Percentiles rank a stretch among this genome's conserved stretches.
These are phyloP conservation scores for Chrysosporium keratinophilum DNA, from an alignment of 2,329 filamentous ascomycete genomes.

Conservation along the genomic window DNA sequence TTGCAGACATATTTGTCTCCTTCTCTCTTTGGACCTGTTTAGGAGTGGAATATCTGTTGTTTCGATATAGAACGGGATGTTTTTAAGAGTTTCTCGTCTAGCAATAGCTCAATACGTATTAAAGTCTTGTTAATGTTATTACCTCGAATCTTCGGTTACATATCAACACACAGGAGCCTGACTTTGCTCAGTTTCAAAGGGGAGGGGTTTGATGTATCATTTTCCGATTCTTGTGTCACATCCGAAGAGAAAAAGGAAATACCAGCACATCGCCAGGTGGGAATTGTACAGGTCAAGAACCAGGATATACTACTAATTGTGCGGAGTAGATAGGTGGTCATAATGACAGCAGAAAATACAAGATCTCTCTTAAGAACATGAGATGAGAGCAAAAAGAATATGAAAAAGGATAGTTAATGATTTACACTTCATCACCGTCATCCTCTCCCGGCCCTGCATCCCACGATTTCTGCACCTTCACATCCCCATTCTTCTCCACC, in stretches of 20 bases:
- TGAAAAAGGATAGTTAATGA: neutral
- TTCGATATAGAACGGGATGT: neutral
- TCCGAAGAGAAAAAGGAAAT: too few species aligned
- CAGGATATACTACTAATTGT: too few species aligned
- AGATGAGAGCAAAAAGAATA: neutral
- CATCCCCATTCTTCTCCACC: neutral
- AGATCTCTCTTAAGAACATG: too few species aligned
- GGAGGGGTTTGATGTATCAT: neutral
- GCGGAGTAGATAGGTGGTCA: neutral
- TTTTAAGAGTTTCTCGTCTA: neutral
- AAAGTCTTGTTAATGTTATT: neutral
- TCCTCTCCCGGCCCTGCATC: conserved; percentile 29
- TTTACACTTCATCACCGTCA: conserved; percentile 3
- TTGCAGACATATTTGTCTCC: neutral
- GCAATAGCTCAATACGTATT: neutral
- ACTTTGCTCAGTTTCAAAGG: neutral
- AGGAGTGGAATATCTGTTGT: neutral
- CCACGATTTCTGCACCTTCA: conserved; percentile 30
- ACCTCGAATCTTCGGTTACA: neutral
- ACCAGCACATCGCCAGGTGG: too few species aligned
- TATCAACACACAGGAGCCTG: neutral
- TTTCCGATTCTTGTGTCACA: too few species aligned
- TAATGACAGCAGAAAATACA: neutral
- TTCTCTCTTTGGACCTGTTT: conserved; percentile 5
- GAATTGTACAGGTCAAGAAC: too few species aligned